Evolutionary conservation across 345 rosid genomes (phyloP), one percentile per base, ranked within the genome.

Genomic region (Camelina laxa): DNA sequence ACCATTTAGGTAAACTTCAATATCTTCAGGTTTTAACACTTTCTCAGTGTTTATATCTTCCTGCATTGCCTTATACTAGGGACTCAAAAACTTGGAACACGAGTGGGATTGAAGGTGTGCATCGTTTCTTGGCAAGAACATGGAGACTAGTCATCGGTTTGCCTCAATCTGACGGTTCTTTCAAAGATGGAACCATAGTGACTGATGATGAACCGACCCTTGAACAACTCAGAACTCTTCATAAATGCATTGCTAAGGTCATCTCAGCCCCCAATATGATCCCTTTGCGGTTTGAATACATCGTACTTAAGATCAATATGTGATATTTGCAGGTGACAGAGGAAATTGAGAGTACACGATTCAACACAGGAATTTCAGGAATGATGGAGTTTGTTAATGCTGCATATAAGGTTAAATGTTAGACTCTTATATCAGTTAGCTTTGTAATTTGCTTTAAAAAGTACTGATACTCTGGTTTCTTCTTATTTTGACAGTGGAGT

Each of bases 381-480:
- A 91, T 94, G 97, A 94, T 94, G 98, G 98, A 90, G 85, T 94
- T 94, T 80, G 60, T 90, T 64, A 94, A 91, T 78, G 91, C 96
- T 0, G 92, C 96, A 1, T 90, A 87, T 62, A 94, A 94, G 98
- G 97, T 93, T 54, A 45, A 27, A 60, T 71, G 17, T 10, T 24
- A 36, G n/a, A 54, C 14, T 63, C 50, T 41, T 60, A 9, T 36
- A 51, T 3, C 51, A 0, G n/a, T 31, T 9, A 59, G 47, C 41
- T 54, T 64, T 15, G 13, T 55, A 9, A 59, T 36, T n/a, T 6
- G 30, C 39, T 56, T 67, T 35, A 6, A 44, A 44, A 19, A 15
- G 51, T 7, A 39, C 24, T 60, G 56, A 42, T 30, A 4, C 60
- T n/a, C 56, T 45, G 4, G 11, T 69, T 56, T 35, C 30, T 57